Conservation (phyloP, 345 rosid species). For the Jatropha curcas region DNA sequence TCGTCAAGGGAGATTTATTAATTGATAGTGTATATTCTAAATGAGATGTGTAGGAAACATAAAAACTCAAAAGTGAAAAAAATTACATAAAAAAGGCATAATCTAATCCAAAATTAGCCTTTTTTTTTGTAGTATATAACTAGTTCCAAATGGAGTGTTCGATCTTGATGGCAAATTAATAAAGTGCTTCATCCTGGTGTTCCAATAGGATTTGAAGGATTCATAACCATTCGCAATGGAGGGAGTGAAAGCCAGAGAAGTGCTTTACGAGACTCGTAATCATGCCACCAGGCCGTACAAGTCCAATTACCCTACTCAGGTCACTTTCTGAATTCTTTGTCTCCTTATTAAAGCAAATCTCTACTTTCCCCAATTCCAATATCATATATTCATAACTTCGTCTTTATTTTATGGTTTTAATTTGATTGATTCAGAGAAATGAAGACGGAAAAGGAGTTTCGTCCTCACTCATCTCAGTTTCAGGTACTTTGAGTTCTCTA, state of each 20-base stretch:
- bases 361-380: background rate
- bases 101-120: too few relatives aligned
- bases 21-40: too few relatives aligned
- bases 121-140: too few relatives aligned
- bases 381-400: background rate
- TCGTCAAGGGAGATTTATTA: too few relatives aligned
- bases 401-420: background rate
- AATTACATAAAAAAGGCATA: too few relatives aligned
- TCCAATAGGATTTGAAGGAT: too few relatives aligned
- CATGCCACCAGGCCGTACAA: conserved; percentile 63
- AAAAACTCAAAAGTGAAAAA: too few relatives aligned
- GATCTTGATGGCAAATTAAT: too few relatives aligned
- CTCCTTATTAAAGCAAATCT: background rate
- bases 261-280: conserved; percentile 64
- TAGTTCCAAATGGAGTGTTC: too few relatives aligned
- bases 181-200: too few relatives aligned
- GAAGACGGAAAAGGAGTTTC: conserved; percentile 50
- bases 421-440: conserved; percentile 40
- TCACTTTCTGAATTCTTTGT: conserved; percentile 13
- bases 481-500: conserved; percentile 31
- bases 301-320: conserved; percentile 83
- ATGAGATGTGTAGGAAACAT: too few relatives aligned
- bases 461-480: conserved; percentile 49
- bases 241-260: conserved; percentile 18
- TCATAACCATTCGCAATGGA: conserved; percentile 18